Evolutionary conservation across 78 protist genomes (phyloP).

Genomic region (Dictyostelium firmibasis): DNA sequence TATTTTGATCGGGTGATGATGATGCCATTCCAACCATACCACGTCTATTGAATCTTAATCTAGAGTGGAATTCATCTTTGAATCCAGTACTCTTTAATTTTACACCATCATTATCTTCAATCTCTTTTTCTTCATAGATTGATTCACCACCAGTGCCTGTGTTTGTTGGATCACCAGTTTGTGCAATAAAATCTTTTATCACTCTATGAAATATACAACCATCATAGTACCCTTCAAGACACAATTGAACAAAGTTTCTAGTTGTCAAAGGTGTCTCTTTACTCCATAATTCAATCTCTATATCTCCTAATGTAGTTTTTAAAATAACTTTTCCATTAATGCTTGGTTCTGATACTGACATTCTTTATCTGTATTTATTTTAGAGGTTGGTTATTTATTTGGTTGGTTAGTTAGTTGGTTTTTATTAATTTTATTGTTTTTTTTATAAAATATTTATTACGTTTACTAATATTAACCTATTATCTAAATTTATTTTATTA

Average conservation of each 20-base stretch:
- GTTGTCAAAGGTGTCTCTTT: conserved; percentile 91
- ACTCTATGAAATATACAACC: conserved; percentile 92
- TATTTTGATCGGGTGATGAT: conserved; percentile 77
- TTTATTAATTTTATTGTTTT: neutral
- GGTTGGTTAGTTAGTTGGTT: neutral
- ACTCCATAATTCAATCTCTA: conserved; percentile 95
- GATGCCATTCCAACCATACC: conserved; percentile 88
- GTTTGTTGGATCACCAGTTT: conserved; percentile 97
- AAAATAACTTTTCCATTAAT: conserved; percentile 93
- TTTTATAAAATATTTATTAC: neutral
- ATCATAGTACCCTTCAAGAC: conserved; percentile 93
- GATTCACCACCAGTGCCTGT: conserved; percentile 95
- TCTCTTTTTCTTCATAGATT: conserved; percentile 29
- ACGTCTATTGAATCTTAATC: conserved; percentile 82
- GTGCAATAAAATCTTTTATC: conserved; percentile 90
- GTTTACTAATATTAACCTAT: too few relatives aligned
- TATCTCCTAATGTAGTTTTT: conserved; percentile 89
- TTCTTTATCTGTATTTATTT: too few relatives aligned
- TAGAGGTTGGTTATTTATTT: too few relatives aligned
- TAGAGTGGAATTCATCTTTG: conserved; percentile 92
- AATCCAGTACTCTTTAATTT: conserved; percentile 83
- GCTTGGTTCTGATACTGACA: conserved; percentile 86
- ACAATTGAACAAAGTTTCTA: conserved; percentile 94
- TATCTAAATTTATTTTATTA: too few relatives aligned
- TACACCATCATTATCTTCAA: neutral